A percentile compares a stretch with the other conserved stretches of the same genome.
Conservation (phyloP, 306 rosid species). For the Pterocarpus macrocarpus region DNA sequence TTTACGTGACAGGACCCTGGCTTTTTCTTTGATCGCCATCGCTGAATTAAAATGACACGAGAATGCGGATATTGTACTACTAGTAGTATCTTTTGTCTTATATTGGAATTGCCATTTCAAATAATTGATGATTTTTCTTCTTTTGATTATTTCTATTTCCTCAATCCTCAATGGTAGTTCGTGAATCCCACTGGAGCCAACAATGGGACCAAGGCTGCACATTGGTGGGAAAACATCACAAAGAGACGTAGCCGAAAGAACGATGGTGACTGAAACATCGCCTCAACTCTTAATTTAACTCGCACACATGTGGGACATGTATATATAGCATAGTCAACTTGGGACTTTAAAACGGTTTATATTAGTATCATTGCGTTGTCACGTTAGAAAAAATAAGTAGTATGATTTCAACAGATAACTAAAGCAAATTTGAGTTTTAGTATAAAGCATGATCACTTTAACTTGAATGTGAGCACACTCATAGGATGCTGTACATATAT, state of each 20-base stretch:
- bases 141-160: background rate
- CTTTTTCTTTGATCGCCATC: constrained; percentile 18
- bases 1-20: background rate
- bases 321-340: constrained; percentile 19
- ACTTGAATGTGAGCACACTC: background rate
- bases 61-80: background rate
- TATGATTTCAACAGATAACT: background rate
- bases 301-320: constrained; percentile 24
- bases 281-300: background rate
- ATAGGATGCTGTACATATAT: background rate
- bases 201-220: constrained; percentile 30
- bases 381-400: background rate
- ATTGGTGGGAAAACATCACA: constrained; percentile 43
- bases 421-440: constrained; percentile 14
- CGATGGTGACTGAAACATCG: constrained; percentile 54
- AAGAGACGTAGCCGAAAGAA: constrained; percentile 62
- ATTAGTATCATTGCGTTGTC: constrained; percentile 1
- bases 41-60: constrained; percentile 24
- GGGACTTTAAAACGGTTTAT: constrained; percentile 21
- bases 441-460: background rate
- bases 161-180: background rate
- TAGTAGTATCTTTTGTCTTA: constrained; percentile 24
- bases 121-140: background rate
- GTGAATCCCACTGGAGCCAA: constrained; percentile 15
- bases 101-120: constrained; percentile 5